Evolutionary conservation across 176 grass and related monocot genomes (phyloP).

Genomic region (Carex kokanica): DNA sequence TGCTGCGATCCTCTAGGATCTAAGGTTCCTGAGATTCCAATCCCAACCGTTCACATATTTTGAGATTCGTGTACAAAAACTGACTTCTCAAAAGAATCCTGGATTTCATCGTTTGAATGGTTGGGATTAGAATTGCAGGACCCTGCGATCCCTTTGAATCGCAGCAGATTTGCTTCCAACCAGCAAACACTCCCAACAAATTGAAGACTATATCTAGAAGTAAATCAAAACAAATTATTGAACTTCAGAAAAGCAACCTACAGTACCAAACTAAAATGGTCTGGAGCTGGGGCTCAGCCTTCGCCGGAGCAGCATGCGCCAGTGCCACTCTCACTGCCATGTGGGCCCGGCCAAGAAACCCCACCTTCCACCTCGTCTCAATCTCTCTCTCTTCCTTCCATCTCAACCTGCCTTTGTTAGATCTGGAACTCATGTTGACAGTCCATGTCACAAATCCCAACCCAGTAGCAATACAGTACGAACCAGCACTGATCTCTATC

Average conservation of each 20-base stretch:
- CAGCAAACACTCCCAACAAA: neutral
- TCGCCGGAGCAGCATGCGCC: constrained; percentile 48
- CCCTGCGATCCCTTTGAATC: too few relatives aligned
- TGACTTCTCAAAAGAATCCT: too few relatives aligned
- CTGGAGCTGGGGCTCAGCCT: constrained; percentile 66
- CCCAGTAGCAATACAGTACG: constrained; percentile 61
- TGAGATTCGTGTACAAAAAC: too few relatives aligned
- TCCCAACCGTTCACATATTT: too few relatives aligned
- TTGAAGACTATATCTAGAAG: neutral
- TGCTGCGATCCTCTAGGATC: too few relatives aligned
- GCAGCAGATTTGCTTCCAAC: too few relatives aligned
- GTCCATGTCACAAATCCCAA: constrained; percentile 86
- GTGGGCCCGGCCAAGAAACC: constrained; percentile 50
- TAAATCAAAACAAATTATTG: neutral
- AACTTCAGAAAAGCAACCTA: neutral
- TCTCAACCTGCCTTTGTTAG: constrained; percentile 56
- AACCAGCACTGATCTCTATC: constrained; percentile 56
- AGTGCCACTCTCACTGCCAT: constrained; percentile 30
- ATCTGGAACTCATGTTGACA: constrained; percentile 74
- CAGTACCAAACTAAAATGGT: neutral
- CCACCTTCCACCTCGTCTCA: constrained; percentile 77
- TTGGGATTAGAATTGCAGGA: too few relatives aligned
- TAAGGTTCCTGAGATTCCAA: too few relatives aligned
- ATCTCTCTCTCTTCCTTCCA: constrained; percentile 66
- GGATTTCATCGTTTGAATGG: too few relatives aligned